A percentile compares a stretch with the other conserved stretches of the same genome.
These are phyloP conservation scores for Prunus mira DNA, from an alignment of 306 rosid genomes.

Conservation along the genomic window DNA sequence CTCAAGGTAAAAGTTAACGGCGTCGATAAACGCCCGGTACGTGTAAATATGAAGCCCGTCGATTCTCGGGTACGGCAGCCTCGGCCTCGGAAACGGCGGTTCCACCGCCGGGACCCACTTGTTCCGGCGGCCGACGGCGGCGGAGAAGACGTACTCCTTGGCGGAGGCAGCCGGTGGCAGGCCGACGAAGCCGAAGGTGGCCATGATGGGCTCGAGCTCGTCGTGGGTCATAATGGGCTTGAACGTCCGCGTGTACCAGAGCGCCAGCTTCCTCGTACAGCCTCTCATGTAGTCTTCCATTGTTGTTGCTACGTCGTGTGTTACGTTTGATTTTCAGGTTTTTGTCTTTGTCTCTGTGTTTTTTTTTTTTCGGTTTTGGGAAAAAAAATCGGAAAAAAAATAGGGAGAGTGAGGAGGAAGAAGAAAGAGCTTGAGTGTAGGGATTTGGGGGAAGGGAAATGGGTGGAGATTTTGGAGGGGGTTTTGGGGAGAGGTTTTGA, in stretches of 20 bases:
- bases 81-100: constrained; percentile 35
- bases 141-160: constrained; percentile 40
- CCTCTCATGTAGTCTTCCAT: constrained; percentile 43
- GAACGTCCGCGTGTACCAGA: constrained; percentile 51
- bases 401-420: neutral
- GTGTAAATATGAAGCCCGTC: constrained; percentile 56
- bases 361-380: neutral
- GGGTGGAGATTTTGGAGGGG: constrained; percentile 8
- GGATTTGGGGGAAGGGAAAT: neutral
- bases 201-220: constrained; percentile 58
- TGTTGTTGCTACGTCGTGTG: neutral
- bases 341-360: neutral
- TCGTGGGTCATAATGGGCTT: constrained; percentile 60
- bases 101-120: constrained; percentile 1
- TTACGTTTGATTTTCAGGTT: neutral
- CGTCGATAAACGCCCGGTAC: constrained; percentile 46
- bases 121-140: constrained; percentile 28
- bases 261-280: constrained; percentile 40
- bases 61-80: constrained; percentile 47
- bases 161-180: constrained; percentile 17
- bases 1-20: constrained; percentile 45
- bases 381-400: neutral
- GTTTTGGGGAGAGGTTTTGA: constrained; percentile 12
- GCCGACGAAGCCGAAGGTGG: constrained; percentile 46
- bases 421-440: neutral